phyloP scores from a whole-genome alignment of 73 alveolate genomes.

The Urostyla sp. region DNA sequence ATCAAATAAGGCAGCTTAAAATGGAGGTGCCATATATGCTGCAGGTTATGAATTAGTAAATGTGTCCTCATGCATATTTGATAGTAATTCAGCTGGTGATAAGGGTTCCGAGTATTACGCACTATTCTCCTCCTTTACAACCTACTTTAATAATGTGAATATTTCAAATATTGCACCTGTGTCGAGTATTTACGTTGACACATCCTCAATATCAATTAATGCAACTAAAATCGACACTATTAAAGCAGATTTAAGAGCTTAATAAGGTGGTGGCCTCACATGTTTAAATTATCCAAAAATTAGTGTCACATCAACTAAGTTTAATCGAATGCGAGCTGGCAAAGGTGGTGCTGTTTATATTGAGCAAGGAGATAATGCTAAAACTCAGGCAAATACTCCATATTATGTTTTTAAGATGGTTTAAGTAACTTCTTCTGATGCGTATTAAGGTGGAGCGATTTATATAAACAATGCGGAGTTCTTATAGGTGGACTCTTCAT shows the following conservation, averaged over 20 bases:
- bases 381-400: not conserved
- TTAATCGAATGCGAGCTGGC: not conserved
- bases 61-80: not conserved
- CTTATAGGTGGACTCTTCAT: not conserved
- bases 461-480: not conserved
- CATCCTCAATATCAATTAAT: not conserved
- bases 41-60: conserved; percentile 4
- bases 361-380: not conserved
- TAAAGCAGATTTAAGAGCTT: not conserved
- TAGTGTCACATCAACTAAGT: not conserved
- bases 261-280: conserved; percentile 8
- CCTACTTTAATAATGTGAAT: conserved; percentile 2
- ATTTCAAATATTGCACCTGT: too few species aligned
- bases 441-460: conserved; percentile 7
- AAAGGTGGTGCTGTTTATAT: conserved; percentile 1
- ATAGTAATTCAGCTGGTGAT: not conserved
- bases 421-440: not conserved
- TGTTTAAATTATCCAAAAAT: not conserved
- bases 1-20: too few species aligned
- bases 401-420: not conserved
- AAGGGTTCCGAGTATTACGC: not conserved
- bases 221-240: not conserved
- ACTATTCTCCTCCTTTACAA: not conserved
- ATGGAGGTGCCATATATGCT: conserved; percentile 28
- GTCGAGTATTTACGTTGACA: too few species aligned